These are phyloP conservation scores for Monilinia fructicola DNA, from an alignment of 2,329 filamentous ascomycete species.

Conservation along the genomic window DNA sequence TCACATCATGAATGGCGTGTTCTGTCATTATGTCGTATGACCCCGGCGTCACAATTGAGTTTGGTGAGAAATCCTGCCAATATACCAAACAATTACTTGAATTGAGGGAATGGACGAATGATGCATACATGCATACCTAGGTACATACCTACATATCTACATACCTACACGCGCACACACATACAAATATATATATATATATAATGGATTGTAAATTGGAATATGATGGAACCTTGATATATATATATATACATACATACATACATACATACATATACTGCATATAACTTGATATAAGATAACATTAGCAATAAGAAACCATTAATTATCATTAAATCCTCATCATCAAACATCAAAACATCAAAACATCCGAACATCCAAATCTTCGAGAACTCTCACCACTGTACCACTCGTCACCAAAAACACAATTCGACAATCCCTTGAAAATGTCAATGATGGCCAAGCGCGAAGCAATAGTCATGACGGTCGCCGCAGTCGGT, in stretches of 20 bases:
- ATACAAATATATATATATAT: neutral
- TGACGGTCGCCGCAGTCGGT: conserved; percentile 13
- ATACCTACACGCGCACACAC: too few relatives aligned
- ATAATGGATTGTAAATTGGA: neutral
- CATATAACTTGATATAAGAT: too few relatives aligned
- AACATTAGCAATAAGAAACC: neutral
- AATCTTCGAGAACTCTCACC: neutral
- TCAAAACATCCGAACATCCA: neutral
- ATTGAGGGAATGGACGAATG: neutral
- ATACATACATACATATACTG: too few relatives aligned
- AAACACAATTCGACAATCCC: neutral
- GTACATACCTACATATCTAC: too few relatives aligned
- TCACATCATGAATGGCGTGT: conserved; percentile 14
- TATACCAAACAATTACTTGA: neutral
- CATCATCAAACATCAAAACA: neutral
- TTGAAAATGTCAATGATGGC: conserved; percentile 5
- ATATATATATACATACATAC: too few relatives aligned
- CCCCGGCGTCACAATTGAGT: neutral
- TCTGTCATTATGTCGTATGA: conserved; percentile 23
- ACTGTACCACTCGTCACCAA: neutral
- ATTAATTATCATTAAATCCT: neutral
- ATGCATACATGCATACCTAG: too few relatives aligned
- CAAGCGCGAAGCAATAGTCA: conserved; percentile 18
- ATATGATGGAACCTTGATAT: neutral
- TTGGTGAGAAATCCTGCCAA: neutral